Conservation (phyloP, 805 yeast species). For the Wickerhamiella kurtzmanii region DNA sequence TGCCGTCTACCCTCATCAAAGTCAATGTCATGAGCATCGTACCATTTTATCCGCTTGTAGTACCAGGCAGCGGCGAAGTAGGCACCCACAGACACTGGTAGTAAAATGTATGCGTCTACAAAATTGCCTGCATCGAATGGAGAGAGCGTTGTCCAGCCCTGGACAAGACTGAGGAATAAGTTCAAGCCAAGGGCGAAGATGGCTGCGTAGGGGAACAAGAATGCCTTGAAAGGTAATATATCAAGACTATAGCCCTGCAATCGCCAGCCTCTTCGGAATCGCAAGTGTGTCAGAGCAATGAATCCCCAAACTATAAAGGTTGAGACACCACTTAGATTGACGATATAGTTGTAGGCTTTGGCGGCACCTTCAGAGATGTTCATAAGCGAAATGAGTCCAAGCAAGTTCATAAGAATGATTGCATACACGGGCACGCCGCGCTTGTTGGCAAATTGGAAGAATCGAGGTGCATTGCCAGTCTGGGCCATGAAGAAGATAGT, state of each 20-base stretch:
- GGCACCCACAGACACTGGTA: constrained; percentile 40
- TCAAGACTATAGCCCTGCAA: constrained; percentile 25
- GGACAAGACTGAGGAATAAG: constrained; percentile 39
- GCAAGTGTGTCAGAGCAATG: constrained; percentile 40
- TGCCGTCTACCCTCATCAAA: constrained; percentile 23
- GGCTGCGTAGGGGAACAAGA: not conserved
- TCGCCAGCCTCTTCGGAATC: constrained; percentile 40
- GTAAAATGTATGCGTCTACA: constrained; percentile 46
- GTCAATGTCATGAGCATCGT: constrained; percentile 29
- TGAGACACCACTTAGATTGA: constrained; percentile 51
- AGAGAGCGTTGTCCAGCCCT: constrained; percentile 49
- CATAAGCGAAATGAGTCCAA: constrained; percentile 41
- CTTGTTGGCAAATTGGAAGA: constrained; percentile 38
- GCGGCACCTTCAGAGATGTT: constrained; percentile 46
- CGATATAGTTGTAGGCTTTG: constrained; percentile 45
- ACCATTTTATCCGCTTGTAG: constrained; percentile 30
- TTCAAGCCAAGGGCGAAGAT: not conserved
- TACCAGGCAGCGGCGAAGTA: constrained; percentile 27
- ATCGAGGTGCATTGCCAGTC: constrained; percentile 45
- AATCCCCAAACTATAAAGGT: constrained; percentile 57
- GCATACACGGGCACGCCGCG: constrained; percentile 56
- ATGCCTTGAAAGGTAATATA: not conserved
- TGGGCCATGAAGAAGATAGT: constrained; percentile 51
- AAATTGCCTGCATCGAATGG: constrained; percentile 44
- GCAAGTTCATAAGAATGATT: constrained; percentile 38